Conservation (phyloP, 192 early-diverging fungal species). For the Linnemannia hyalina region DNA sequence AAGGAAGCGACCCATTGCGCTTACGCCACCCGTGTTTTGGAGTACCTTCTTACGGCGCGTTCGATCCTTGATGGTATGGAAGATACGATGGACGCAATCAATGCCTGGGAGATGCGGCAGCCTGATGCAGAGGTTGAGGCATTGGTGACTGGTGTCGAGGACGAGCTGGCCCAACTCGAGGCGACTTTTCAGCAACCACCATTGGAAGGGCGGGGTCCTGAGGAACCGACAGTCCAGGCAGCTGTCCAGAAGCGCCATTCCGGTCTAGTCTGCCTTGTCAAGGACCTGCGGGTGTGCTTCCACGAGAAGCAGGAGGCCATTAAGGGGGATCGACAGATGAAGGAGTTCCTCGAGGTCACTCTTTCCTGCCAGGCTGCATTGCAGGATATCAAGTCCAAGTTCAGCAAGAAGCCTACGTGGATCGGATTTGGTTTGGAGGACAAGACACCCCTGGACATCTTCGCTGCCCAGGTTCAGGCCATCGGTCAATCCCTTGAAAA, state of each 20-base stretch:
- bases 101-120: conserved; percentile 44
- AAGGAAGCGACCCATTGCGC: conserved; percentile 41
- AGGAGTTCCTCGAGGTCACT: conserved; percentile 35
- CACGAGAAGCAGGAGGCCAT: conserved; percentile 39
- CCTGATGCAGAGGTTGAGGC: conserved; percentile 34
- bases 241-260: conserved; percentile 30
- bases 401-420: conserved; percentile 23
- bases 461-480: background rate
- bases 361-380: conserved; percentile 29
- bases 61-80: conserved; percentile 23
- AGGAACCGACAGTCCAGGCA: conserved; percentile 9
- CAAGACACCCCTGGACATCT: conserved; percentile 30
- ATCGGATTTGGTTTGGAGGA: conserved; percentile 41
- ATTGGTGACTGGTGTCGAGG: conserved; percentile 10
- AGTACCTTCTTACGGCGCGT: conserved; percentile 25
- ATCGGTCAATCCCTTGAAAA: conserved; percentile 20
- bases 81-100: conserved; percentile 16
- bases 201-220: background rate
- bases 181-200: background rate
- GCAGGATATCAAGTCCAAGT: conserved; percentile 15
- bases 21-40: conserved; percentile 31
- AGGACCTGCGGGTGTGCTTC: conserved; percentile 36
- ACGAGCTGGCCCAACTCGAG: background rate
- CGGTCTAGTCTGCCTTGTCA: conserved; percentile 19
- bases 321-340: conserved; percentile 49